Evolutionary conservation across 495 filamentous ascomycete genomes (phyloP).

Genomic region (Hypoxylon cercidicola): DNA sequence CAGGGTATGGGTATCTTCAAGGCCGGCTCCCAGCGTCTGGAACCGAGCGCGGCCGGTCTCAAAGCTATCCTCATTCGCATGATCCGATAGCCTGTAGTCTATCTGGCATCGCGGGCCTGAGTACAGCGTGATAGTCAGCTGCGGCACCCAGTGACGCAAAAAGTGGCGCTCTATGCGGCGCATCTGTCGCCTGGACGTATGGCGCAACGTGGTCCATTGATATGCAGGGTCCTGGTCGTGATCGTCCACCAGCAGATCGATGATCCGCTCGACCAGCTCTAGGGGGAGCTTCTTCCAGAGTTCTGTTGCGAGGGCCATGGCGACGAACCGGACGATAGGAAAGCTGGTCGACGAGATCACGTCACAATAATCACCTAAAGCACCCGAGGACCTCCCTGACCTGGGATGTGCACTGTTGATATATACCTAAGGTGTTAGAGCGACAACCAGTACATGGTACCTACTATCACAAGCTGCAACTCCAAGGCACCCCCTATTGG

Average conservation of each 20-base stretch:
- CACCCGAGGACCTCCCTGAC: neutral
- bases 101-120: slow-evolving; percentile 37
- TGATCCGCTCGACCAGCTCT: slow-evolving; percentile 36
- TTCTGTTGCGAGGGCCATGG: slow-evolving; percentile 26
- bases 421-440: slow-evolving; percentile 24
- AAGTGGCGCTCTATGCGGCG: slow-evolving; percentile 37
- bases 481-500: slow-evolving; percentile 23
- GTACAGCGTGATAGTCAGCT: slow-evolving; percentile 36
- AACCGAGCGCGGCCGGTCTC: slow-evolving; percentile 24
- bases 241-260: slow-evolving; percentile 34
- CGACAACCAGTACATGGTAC: slow-evolving; percentile 3
- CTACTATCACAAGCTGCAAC: slow-evolving; percentile 15
- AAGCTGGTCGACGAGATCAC: slow-evolving; percentile 10
- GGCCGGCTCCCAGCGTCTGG: slow-evolving; percentile 11
- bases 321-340: slow-evolving; percentile 12
- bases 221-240: slow-evolving; percentile 38
- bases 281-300: slow-evolving; percentile 33
- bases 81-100: slow-evolving; percentile 24
- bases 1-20: slow-evolving; percentile 11
- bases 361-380: slow-evolving; percentile 12
- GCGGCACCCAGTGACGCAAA: slow-evolving; percentile 27
- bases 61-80: neutral
- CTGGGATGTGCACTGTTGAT: slow-evolving; percentile 17
- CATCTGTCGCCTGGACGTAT: slow-evolving; percentile 25
- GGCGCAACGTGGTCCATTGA: slow-evolving; percentile 37